These are phyloP conservation scores for Fusarium hostae DNA, from an alignment of 2,329 filamentous ascomycete species.

Conservation along the genomic window DNA sequence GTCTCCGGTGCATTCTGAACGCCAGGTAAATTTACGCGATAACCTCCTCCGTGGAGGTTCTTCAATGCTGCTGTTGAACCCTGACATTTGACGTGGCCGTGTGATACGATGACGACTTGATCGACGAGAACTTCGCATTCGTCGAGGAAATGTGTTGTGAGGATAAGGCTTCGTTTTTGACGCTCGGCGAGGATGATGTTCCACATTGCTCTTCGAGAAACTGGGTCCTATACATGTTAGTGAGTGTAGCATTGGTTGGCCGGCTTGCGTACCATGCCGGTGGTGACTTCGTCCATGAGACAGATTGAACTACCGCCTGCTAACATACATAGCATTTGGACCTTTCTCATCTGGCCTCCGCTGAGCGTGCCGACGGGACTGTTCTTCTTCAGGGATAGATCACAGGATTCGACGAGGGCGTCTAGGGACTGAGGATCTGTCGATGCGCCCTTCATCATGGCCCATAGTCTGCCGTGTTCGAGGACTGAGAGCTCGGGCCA, in stretches of 20 bases:
- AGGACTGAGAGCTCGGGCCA: conserved; percentile 16
- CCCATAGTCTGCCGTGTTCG: conserved; percentile 7
- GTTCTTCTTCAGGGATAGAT: conserved; percentile 75
- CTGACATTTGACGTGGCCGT: conserved; percentile 4
- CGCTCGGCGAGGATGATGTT: conserved; percentile 85
- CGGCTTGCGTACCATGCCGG: conserved; percentile 41
- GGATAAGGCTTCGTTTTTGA: conserved; percentile 78
- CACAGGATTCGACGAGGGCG: conserved; percentile 72
- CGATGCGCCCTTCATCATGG: conserved; percentile 3
- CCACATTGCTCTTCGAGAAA: conserved; percentile 86
- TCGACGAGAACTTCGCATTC: conserved; percentile 86
- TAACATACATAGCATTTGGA: conserved; percentile 90
- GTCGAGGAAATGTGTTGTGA: conserved; percentile 89
- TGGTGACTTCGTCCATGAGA: conserved; percentile 68
- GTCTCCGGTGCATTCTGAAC: neutral
- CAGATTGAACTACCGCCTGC: conserved; percentile 73
- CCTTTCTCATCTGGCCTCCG: conserved; percentile 86
- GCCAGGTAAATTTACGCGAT: neutral
- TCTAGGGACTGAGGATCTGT: neutral
- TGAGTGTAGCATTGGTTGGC: rapidly evolving
- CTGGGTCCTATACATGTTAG: conserved; percentile 74
- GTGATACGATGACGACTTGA: conserved; percentile 52
- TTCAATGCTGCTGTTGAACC: conserved; percentile 15
- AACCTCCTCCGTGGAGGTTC: conserved; percentile 4
- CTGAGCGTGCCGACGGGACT: conserved; percentile 78